Conservation (phyloP, 345 rosid genomes). For the Carallia brachiata region DNA sequence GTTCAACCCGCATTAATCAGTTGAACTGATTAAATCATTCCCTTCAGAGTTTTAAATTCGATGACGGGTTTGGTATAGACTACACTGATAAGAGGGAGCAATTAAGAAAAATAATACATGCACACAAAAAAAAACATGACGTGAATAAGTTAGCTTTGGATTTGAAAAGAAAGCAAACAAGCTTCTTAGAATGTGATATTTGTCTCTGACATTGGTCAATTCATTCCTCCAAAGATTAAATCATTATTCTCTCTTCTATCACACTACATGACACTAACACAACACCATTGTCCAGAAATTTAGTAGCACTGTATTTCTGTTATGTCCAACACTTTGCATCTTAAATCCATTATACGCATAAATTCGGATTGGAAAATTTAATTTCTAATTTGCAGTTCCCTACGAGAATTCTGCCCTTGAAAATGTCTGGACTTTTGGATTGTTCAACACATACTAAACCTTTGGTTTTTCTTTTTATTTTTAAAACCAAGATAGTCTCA, state of each 20-base stretch:
- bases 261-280: no score
- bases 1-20: no score
- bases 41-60: no score
- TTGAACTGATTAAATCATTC: no score
- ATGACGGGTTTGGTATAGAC: no score
- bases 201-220: neutral
- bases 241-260: no score
- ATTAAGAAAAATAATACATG: neutral
- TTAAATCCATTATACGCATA: neutral
- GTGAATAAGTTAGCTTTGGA: neutral
- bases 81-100: neutral
- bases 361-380: neutral
- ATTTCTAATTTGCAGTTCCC: neutral
- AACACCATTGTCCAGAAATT: no score
- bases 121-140: neutral
- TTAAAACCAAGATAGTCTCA: neutral
- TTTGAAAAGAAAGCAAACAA: conserved; percentile 1
- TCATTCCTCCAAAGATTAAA: neutral
- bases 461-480: neutral
- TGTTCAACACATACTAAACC: neutral
- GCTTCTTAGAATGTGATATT: neutral
- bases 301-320: no score
- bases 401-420: neutral
- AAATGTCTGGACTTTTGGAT: neutral
- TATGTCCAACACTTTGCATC: neutral